phyloP scores from a whole-genome alignment of 1,139 yeast species.

The Magnusiomyces clavatus region DNA sequence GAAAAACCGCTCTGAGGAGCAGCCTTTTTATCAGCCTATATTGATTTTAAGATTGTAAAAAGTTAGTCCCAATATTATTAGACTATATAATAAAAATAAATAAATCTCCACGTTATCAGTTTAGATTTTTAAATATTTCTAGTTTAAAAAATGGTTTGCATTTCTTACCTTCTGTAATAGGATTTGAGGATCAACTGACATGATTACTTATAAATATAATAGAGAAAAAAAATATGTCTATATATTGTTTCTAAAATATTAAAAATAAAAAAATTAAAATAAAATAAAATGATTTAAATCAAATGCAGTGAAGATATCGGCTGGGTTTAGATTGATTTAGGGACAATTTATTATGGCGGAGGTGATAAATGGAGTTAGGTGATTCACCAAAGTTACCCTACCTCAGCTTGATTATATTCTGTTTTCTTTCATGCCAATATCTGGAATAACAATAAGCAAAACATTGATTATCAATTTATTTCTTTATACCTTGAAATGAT shows the following conservation, averaged over 20 bases:
- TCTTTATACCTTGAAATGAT: too few relatives aligned
- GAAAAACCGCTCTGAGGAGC: conserved; percentile 72
- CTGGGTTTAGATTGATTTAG: background rate
- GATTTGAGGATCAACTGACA: conserved; percentile 28
- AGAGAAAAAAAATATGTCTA: background rate
- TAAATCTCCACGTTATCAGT: background rate
- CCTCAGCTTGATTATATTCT: too few relatives aligned
- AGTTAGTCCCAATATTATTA: background rate
- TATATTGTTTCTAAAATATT: background rate
- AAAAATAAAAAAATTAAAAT: background rate
- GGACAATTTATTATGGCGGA: background rate
- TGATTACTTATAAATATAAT: conserved; percentile 2
- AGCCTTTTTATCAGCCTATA: conserved; percentile 56
- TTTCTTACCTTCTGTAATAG: conserved; percentile 16
- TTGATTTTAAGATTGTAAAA: conserved; percentile 19
- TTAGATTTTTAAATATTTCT: background rate
- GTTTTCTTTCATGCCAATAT: too few relatives aligned
- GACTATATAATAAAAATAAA: background rate
- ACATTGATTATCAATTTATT: too few relatives aligned
- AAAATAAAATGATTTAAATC: background rate
- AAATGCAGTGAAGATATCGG: background rate
- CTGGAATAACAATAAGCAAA: too few relatives aligned
- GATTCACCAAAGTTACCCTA: background rate
- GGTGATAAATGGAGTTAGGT: background rate
- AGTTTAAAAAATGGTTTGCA: background rate